Base-by-base conservation (phyloP, 768 basidiomycete genomes). In the Phanerodontia chrysosporium region DNA sequence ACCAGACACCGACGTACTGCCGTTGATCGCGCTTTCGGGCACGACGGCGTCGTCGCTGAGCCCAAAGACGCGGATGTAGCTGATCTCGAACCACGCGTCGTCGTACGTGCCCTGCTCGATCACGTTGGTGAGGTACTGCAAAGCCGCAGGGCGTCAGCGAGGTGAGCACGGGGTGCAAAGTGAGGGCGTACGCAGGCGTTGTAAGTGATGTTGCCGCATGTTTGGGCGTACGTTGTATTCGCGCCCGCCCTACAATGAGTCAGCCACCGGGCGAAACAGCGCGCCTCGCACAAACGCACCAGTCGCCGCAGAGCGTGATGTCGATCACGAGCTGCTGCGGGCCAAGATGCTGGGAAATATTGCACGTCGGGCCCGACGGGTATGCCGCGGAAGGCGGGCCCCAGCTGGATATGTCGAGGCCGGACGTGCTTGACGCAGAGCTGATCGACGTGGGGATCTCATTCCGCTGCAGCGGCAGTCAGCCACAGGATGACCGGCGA, bases 71-170 rank as follows among this genome's bases (percentile, higher is more conserved):
- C 83, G 81, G 51, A 89, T 70, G 61, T 80, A 83, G 45, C 76
- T 74, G 65, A 88, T 75, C 69, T 88, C 85, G 63, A 86, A 89
- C 69, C 80, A 84, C 1, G 82, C 81, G 29, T 72, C 59, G 62
- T 76, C 77, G 69, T 74, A 82, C 51, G 74, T 72, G 29, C 77
- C 78, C 49, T 76, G 70, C 32, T 78, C 76, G 35, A 78, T 74
- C 21, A 84, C 81, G 74, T 48, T 79, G 72, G 18, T 29, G 30
- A 54, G 51, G 32, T 53, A 46, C 58, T 59, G 35, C 8, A 9
- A 18, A 9, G 39, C 9, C n/a, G n/a, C n/a, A n/a, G n/a, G n/a
- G 22, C 2, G 32, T 39, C 27, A 44, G 49, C 24, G 28, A 21
- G 42, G 22, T 18, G 14, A 21, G 27, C 16, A 3, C 6, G 30